A percentile compares a stretch with the other conserved stretches of the same genome.
These are phyloP conservation scores for Trichopus zeylanicus DNA, from an alignment of 116 monocot genomes.

Conservation along the genomic window DNA sequence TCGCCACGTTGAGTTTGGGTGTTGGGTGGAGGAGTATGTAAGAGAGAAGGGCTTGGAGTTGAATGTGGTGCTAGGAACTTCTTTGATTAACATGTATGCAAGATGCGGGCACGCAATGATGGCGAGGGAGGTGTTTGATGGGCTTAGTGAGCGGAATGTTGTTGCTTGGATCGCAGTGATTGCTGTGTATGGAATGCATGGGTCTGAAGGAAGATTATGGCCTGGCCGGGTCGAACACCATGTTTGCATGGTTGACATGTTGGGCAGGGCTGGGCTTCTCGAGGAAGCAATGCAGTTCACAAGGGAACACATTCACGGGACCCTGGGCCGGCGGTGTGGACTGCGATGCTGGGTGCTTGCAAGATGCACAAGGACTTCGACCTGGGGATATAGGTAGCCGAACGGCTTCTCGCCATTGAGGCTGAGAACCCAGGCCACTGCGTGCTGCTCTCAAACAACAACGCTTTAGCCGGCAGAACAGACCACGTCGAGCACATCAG, in stretches of 20 bases:
- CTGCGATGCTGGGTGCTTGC: constrained; percentile 65
- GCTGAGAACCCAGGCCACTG: constrained; percentile 57
- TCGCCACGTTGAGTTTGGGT: constrained; percentile 27
- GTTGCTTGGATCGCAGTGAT: constrained; percentile 68
- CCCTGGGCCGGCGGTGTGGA: constrained; percentile 50
- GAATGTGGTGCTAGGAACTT: constrained; percentile 36
- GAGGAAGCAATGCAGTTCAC: constrained; percentile 39
- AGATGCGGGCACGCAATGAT: constrained; percentile 46
- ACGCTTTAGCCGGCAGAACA: constrained; percentile 41
- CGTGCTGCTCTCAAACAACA: constrained; percentile 52
- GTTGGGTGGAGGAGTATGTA: constrained; percentile 33
- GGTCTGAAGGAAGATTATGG: constrained; percentile 16
- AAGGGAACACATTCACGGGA: constrained; percentile 18
- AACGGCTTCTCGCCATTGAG: constrained; percentile 36
- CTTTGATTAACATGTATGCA: constrained; percentile 58
- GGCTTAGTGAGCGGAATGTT: constrained; percentile 32
- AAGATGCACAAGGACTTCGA: constrained; percentile 50
- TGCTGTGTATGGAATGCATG: constrained; percentile 69
- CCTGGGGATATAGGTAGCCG: constrained; percentile 36
- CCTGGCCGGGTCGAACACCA: constrained; percentile 48
- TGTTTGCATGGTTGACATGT: constrained; percentile 73
- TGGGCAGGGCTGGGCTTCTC: constrained; percentile 48
- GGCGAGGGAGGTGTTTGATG: constrained; percentile 45
- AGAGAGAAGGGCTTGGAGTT: constrained; percentile 12
- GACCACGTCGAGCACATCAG: constrained; percentile 41